Conservation (phyloP, 176 grass and related monocot species). For the Tillandsia fasciculata region DNA sequence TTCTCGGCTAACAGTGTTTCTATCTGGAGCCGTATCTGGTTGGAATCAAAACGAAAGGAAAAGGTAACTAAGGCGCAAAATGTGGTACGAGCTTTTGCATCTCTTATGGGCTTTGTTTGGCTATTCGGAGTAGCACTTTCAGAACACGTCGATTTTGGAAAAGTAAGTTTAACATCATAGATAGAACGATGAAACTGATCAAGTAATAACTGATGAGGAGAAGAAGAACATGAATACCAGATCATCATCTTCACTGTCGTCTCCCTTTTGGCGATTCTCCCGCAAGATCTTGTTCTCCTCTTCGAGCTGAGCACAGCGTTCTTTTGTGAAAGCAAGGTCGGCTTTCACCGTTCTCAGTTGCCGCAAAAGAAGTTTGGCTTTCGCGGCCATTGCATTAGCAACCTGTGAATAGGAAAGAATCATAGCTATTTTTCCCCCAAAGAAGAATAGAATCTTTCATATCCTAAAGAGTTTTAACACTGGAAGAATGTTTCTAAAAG, state of each 20-base stretch:
- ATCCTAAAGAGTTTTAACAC: no score
- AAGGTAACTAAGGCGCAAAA: neutral
- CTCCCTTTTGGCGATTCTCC: constrained; percentile 39
- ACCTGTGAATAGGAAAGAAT: constrained; percentile 28
- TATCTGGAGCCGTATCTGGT: constrained; percentile 67
- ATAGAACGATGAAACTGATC: neutral
- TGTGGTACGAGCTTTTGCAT: no score
- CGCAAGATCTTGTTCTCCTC: constrained; percentile 64
- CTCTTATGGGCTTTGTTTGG: no score
- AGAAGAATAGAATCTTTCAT: no score
- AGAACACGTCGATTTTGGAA: no score
- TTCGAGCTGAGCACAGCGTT: constrained; percentile 85
- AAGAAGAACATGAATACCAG: constrained; percentile 36
- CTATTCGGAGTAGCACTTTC: no score
- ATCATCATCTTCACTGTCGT: constrained; percentile 71
- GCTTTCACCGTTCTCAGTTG: constrained; percentile 82
- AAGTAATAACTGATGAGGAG: neutral
- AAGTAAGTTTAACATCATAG: no score
- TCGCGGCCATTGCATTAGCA: constrained; percentile 85
- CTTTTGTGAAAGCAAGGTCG: constrained; percentile 70
- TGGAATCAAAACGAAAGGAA: neutral
- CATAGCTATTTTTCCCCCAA: neutral
- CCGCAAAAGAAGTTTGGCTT: constrained; percentile 76
- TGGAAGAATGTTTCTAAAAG: no score
- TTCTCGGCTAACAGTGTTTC: constrained; percentile 87